A percentile compares a stretch with the other conserved stretches of the same genome.
Conservation (phyloP, 441 rosid genomes). For the Daphne laureola region DNA sequence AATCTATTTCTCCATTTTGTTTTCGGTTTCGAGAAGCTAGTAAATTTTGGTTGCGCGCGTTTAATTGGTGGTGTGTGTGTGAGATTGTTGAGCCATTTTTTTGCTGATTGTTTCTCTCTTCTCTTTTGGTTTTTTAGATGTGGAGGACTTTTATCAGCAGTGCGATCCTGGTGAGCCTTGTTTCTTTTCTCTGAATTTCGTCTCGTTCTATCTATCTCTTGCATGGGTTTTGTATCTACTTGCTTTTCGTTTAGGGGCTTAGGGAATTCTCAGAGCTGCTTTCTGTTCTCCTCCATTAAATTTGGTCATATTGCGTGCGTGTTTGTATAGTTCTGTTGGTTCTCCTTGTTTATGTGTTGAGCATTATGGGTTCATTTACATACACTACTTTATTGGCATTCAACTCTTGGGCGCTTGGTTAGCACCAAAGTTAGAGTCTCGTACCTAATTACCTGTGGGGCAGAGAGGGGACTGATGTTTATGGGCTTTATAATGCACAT, state of each 20-base stretch:
- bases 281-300: neutral
- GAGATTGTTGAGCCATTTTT: neutral
- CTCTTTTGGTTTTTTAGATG: constrained; percentile 38
- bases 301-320: neutral
- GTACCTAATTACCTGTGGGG: too few species aligned
- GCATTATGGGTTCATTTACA: too few species aligned
- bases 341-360: too few species aligned
- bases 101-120: constrained; percentile 4
- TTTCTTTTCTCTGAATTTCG: neutral
- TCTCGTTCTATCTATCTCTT: constrained; percentile 1
- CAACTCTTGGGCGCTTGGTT: too few species aligned
- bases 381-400: too few species aligned
- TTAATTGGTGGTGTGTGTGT: constrained; percentile 1
- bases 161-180: constrained; percentile 64
- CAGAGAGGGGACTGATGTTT: too few species aligned
- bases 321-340: too few species aligned
- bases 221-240: neutral
- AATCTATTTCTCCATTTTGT: neutral
- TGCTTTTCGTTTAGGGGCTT: neutral
- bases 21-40: neutral
- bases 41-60: neutral
- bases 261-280: neutral
- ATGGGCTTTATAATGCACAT: too few species aligned
- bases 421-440: too few species aligned
- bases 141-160: constrained; percentile 56